Base-by-base conservation (phyloP, 2,329 filamentous ascomycete genomes). In the Monosporascus sp. region DNA sequence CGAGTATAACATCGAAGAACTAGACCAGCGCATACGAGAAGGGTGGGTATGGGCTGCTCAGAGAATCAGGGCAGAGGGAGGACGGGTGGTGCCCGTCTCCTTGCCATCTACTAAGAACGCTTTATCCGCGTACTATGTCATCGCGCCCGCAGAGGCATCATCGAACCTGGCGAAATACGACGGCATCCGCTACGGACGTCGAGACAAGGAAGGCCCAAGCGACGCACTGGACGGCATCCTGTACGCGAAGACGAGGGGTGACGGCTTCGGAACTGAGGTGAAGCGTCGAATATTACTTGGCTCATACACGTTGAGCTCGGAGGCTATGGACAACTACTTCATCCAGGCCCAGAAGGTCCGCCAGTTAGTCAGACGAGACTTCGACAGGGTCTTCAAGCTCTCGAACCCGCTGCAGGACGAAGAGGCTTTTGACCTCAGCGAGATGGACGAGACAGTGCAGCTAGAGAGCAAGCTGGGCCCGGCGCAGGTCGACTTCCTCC, bases 81-180 rank as follows among this genome's bases (percentile, higher is more conserved):
- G 89, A 54, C 81, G 77, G 0, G 75, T 97, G 14, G 82, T 90
- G 11, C 81, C 88, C 1, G 81, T 97, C 17, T 90, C 87, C 2
- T 78, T 99, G 5, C 92, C 93, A 0, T 83, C 86, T 1, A 99
- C 93, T 1, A 87, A 84, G 57, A 86, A 89, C 60, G 93, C 94
- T 0, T 81, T 99, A 1, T 89, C 91, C 20, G 89, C 94, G 36
- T 99, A 99, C 75, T 99, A 99, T 70, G 82, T 99, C 53, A 85
- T 99, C 52, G 95, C 94, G 1, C 90, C 94, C 0, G 93, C 94
- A 17, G 94, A 99, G 72, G 94, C 94, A 3, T 90, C 90, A 1
- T 97, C 93, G 17, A 99, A 99, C 64, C 82, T 99, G 2, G 90
- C 94, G 53, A 97, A 96, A 69, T 99, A 97, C 69, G 95, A 99